phyloP scores from a whole-genome alignment of 2,329 filamentous ascomycete species.

The Akanthomyces lecanii region DNA sequence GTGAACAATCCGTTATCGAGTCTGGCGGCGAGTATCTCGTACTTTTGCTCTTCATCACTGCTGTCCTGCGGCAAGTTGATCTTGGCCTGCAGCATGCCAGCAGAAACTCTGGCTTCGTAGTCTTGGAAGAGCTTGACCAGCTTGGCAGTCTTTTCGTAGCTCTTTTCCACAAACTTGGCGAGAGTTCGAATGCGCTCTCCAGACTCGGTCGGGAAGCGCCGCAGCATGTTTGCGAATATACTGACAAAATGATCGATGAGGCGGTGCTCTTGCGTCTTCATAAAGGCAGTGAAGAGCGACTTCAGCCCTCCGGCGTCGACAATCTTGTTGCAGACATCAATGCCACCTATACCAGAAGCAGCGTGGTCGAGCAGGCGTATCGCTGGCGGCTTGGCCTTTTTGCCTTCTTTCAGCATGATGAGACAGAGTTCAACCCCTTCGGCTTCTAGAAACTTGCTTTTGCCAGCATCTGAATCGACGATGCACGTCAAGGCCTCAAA shows the following conservation, averaged over 20 bases:
- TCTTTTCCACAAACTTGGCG: slow-evolving; percentile 93
- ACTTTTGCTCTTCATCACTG: slow-evolving; percentile 49
- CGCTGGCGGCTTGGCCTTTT: slow-evolving; percentile 73
- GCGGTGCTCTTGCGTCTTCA: slow-evolving; percentile 70
- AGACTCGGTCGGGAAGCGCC: slow-evolving; percentile 72
- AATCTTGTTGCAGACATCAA: slow-evolving; percentile 66
- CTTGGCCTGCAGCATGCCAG: slow-evolving; percentile 45
- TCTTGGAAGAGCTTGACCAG: slow-evolving; percentile 68
- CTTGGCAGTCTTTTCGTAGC: slow-evolving; percentile 79
- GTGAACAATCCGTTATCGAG: slow-evolving; percentile 82
- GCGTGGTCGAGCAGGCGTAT: slow-evolving; percentile 84
- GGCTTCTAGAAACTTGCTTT: slow-evolving; percentile 76
- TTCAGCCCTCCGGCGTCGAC: slow-evolving; percentile 84
- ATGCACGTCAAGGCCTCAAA: slow-evolving; percentile 84
- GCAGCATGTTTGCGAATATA: slow-evolving; percentile 78
- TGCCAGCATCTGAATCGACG: slow-evolving; percentile 70
- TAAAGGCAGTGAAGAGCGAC: slow-evolving; percentile 79
- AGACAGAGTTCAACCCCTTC: slow-evolving; percentile 89
- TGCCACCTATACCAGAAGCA: slow-evolving; percentile 45
- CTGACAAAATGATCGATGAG: slow-evolving; percentile 76
- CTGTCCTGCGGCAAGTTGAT: slow-evolving; percentile 18
- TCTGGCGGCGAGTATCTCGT: slow-evolving; percentile 69
- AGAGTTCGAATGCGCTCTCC: slow-evolving; percentile 75
- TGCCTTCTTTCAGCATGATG: slow-evolving; percentile 88
- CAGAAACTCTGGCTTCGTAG: slow-evolving; percentile 62